Base-by-base conservation (phyloP, 2,329 filamentous ascomycete genomes). In the Clonostachys rosea region DNA sequence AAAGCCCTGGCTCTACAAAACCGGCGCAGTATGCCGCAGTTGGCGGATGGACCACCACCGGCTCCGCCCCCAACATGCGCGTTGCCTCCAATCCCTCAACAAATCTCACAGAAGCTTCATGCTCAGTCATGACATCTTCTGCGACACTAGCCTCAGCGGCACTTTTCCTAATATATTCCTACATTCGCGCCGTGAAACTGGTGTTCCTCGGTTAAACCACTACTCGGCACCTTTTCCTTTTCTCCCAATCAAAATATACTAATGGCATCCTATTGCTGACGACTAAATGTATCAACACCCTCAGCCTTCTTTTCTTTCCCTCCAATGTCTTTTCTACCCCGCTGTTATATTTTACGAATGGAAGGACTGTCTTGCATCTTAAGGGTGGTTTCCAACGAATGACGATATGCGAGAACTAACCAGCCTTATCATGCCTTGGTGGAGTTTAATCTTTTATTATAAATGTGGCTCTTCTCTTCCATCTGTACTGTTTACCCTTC, bases 51-150 rank as follows among this genome's bases (percentile, higher is more conserved):
- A 1, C 76, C 76, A 33, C 78, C 78, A 2, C 76, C 71, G 14
- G 74, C 68, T 13, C 78, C 78, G 7, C 78, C 78, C 6, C 78
- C 78, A 20, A 79, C 66, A 11, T 73, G 71, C 52, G 76, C 78
- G 13, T 66, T 82, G 18, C 78, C 78, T 16, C 78, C 78, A 0
- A 68, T 80, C 37, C 77, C 76, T 5, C 62, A 56, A 40, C 67
- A 63, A 36, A 13, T 17, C 4, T 45, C 43, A 2, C 42, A n/a
- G 34, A 34, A 43, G 24, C 17, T 30, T 11, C 24, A 30, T 30
- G 9, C 9, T 10, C 10, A 30, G 36, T n/a, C 24, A 43, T 30
- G 13, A 13, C 17, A 33, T 11, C 16, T 24, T 36, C n/a, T 20
- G 8, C n/a, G 14, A 45, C n/a, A 36, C 12, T 39, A 11, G 17